A percentile compares a stretch with the other conserved stretches of the same genome.
Conservation (phyloP, 257 asterid genomes). For the Nicotiana obtusifolia region DNA sequence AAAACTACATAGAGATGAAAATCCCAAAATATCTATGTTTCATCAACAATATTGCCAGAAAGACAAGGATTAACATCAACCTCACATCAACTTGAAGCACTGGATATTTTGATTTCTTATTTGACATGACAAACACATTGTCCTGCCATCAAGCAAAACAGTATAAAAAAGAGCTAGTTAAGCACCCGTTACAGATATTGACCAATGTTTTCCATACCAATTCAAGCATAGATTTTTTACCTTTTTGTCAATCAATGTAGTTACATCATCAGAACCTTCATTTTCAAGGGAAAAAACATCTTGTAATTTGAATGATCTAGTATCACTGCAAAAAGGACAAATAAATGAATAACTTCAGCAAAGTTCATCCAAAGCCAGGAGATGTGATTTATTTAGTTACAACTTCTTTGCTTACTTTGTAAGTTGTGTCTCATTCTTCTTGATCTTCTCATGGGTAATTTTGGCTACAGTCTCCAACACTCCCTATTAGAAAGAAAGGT, state of each 20-base stretch:
- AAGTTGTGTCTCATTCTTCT: slow-evolving; percentile 74
- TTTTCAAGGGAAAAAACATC: slow-evolving; percentile 69
- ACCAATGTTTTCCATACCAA: neutral
- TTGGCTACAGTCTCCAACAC: slow-evolving; percentile 86
- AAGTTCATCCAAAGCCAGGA: neutral
- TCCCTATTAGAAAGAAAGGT: slow-evolving; percentile 47
- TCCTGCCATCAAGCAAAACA: slow-evolving; percentile 43
- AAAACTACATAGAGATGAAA: slow-evolving; percentile 19
- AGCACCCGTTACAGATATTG: neutral
- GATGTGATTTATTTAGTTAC: neutral
- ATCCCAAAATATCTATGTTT: neutral
- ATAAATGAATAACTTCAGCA: neutral
- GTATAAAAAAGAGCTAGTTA: slow-evolving; percentile 9
- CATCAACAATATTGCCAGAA: neutral
- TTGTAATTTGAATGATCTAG: slow-evolving; percentile 68
- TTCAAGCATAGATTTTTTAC: slow-evolving; percentile 23
- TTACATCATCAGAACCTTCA: slow-evolving; percentile 68
- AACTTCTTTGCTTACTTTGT: slow-evolving; percentile 50
- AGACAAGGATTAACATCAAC: slow-evolving; percentile 24
- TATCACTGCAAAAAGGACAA: slow-evolving; percentile 39
- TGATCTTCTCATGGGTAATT: slow-evolving; percentile 70
- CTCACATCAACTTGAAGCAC: slow-evolving; percentile 93
- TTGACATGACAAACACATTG: slow-evolving; percentile 87
- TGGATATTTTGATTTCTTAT: slow-evolving; percentile 86
- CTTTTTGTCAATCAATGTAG: slow-evolving; percentile 74